Conservation (phyloP, 768 basidiomycete species). For the Pulveroboletus ravenelii region DNA sequence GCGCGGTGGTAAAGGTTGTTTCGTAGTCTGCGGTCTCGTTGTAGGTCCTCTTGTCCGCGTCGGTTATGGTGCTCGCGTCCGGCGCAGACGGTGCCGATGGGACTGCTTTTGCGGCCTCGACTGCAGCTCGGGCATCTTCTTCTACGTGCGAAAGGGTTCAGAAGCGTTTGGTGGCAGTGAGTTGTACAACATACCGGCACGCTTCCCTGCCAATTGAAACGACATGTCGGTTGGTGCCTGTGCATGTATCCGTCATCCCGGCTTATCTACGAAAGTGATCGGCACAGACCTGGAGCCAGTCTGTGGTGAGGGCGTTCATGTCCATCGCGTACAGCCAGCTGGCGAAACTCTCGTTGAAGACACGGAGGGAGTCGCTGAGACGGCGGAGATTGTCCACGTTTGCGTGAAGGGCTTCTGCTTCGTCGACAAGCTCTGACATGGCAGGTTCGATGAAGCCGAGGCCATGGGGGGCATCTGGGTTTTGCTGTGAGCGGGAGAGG, state of each 20-base stretch:
- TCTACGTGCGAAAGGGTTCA: slow-evolving; percentile 38
- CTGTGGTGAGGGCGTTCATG: slow-evolving; percentile 92
- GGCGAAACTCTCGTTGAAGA: slow-evolving; percentile 91
- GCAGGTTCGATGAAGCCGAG: slow-evolving; percentile 83
- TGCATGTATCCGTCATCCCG: not conserved
- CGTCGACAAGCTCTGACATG: slow-evolving; percentile 83
- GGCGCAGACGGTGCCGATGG: slow-evolving; percentile 25
- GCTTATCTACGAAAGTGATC: not conserved
- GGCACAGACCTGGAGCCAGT: slow-evolving; percentile 79
- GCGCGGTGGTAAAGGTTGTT: slow-evolving; percentile 32
- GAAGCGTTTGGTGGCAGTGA: not conserved
- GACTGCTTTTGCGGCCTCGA: slow-evolving; percentile 48
- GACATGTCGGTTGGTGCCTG: slow-evolving; percentile 61
- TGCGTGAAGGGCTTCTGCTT: slow-evolving; percentile 72
- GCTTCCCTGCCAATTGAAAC: slow-evolving; percentile 51
- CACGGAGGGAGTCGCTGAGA: slow-evolving; percentile 70
- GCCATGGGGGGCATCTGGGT: slow-evolving; percentile 74
- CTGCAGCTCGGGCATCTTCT: slow-evolving; percentile 48
- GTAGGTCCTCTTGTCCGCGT: slow-evolving; percentile 29
- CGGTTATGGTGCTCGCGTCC: slow-evolving; percentile 14
- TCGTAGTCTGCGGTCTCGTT: slow-evolving; percentile 28
- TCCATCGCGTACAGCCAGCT: slow-evolving; percentile 89
- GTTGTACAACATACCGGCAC: slow-evolving; percentile 46
- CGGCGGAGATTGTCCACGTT: slow-evolving; percentile 69
- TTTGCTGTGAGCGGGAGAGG: slow-evolving; percentile 65